phyloP scores from a whole-genome alignment of 169 alveolate species.

The Plasmodium vivax region DNA sequence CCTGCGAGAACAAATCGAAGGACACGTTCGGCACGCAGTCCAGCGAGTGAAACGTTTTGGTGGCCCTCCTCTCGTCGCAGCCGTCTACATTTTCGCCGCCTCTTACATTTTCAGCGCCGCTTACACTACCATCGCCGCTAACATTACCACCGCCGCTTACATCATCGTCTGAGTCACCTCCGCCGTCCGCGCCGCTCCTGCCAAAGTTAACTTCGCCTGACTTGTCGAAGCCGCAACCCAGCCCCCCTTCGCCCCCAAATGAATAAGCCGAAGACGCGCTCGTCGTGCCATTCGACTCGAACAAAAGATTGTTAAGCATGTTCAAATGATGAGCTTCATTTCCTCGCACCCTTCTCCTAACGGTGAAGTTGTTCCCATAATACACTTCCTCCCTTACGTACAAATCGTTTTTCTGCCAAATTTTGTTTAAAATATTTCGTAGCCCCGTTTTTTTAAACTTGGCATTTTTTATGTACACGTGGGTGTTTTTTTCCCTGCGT shows the following conservation, averaged over 20 bases:
- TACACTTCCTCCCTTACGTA: slow-evolving; percentile 45
- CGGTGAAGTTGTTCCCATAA: slow-evolving; percentile 40
- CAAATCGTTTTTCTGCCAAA: slow-evolving; percentile 59
- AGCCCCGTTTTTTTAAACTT: slow-evolving; percentile 28
- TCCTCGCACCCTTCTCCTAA: slow-evolving; percentile 1
- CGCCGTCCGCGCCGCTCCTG: not conserved
- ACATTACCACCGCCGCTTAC: slow-evolving; percentile 3
- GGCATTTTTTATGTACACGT: slow-evolving; percentile 25
- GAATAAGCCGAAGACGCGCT: slow-evolving; percentile 4
- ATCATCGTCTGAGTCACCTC: not conserved
- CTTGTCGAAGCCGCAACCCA: not conserved
- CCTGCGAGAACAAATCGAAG: slow-evolving; percentile 30
- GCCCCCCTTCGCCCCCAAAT: not conserved
- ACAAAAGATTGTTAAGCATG: slow-evolving; percentile 8
- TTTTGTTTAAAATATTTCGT: slow-evolving; percentile 43
- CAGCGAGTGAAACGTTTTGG: slow-evolving; percentile 45
- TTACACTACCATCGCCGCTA: not conserved
- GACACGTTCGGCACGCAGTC: slow-evolving; percentile 50
- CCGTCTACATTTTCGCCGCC: not conserved
- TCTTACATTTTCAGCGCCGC: not conserved
- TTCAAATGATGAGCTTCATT: not conserved
- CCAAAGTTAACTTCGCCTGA: slow-evolving; percentile 35
- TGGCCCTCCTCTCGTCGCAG: not conserved
- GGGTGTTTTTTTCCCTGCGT: not conserved
- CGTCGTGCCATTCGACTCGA: not conserved